These are phyloP conservation scores for Alternaria consortialis DNA, from an alignment of 2,329 filamentous ascomycete species.

Conservation along the genomic window DNA sequence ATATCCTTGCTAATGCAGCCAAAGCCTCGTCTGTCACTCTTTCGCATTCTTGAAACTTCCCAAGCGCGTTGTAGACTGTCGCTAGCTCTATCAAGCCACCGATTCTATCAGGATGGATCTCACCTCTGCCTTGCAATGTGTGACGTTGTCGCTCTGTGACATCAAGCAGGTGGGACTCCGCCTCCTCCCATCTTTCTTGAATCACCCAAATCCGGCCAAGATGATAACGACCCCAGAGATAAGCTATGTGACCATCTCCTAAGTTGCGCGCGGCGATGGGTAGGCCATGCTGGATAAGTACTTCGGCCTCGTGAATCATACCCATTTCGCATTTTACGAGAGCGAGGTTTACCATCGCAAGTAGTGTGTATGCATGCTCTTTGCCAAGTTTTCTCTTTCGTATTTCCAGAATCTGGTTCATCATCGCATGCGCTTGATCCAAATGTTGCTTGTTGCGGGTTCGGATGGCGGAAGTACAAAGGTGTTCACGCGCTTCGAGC, in stretches of 20 bases:
- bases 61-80: constrained; percentile 7
- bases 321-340: constrained; percentile 28
- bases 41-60: constrained; percentile 2
- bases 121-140: constrained; percentile 9
- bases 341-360: constrained; percentile 31
- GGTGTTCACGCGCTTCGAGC: constrained; percentile 12
- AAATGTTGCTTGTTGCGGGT: not conserved
- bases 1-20: constrained; percentile 1
- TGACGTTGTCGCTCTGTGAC: constrained; percentile 15
- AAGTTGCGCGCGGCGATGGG: constrained; percentile 30
- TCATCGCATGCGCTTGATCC: constrained; percentile 11
- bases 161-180: constrained; percentile 13
- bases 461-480: not conserved
- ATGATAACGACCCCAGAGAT: constrained; percentile 18
- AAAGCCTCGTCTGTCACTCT: constrained; percentile 6
- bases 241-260: constrained; percentile 27
- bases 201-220: constrained; percentile 11
- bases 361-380: constrained; percentile 38
- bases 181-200: constrained; percentile 20
- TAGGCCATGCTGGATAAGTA: constrained; percentile 19
- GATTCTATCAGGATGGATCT: constrained; percentile 20
- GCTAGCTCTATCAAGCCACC: constrained; percentile 20
- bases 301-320: constrained; percentile 27
- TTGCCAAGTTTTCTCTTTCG: constrained; percentile 32
- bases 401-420: constrained; percentile 19